These are phyloP conservation scores for Suillus occidentalis DNA, from an alignment of 768 basidiomycete genomes.

Conservation along the genomic window DNA sequence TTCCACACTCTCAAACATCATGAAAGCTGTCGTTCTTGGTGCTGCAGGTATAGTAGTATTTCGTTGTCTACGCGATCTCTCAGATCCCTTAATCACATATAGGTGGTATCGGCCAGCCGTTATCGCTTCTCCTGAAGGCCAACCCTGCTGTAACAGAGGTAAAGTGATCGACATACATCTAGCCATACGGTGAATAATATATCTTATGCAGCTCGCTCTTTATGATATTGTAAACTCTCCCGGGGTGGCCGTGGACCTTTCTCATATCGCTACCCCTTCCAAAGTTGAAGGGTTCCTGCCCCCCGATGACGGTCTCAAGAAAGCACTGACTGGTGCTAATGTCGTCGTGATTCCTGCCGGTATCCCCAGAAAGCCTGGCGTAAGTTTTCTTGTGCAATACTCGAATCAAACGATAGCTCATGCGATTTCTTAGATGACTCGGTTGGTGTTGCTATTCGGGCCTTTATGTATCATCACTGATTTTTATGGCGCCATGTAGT, in stretches of 20 bases:
- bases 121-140: constrained; percentile 87
- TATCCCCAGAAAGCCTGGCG: constrained; percentile 92
- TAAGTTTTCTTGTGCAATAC: constrained; percentile 39
- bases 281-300: constrained; percentile 82
- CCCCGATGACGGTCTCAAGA: constrained; percentile 78
- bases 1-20: constrained; percentile 23
- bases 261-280: constrained; percentile 88
- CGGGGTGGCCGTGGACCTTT: constrained; percentile 93
- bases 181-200: constrained; percentile 7
- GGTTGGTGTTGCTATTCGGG: constrained; percentile 33
- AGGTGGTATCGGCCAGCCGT: constrained; percentile 97
- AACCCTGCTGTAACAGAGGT: constrained; percentile 83
- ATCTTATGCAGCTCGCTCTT: constrained; percentile 62
- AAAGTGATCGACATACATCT: constrained; percentile 10
- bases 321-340: constrained; percentile 81
- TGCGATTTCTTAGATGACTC: constrained; percentile 44
- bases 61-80: neutral
- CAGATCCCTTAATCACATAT: constrained; percentile 8
- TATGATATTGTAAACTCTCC: constrained; percentile 99
- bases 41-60: constrained; percentile 67
- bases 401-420: constrained; percentile 1
- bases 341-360: constrained; percentile 96
- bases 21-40: constrained; percentile 92
- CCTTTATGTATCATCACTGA: constrained; percentile 12
- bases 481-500: constrained; percentile 39